Evolutionary conservation across 306 rosid species (phyloP), one percentile per base, ranked within the genome.

Genomic region (Gleditsia sinensis): DNA sequence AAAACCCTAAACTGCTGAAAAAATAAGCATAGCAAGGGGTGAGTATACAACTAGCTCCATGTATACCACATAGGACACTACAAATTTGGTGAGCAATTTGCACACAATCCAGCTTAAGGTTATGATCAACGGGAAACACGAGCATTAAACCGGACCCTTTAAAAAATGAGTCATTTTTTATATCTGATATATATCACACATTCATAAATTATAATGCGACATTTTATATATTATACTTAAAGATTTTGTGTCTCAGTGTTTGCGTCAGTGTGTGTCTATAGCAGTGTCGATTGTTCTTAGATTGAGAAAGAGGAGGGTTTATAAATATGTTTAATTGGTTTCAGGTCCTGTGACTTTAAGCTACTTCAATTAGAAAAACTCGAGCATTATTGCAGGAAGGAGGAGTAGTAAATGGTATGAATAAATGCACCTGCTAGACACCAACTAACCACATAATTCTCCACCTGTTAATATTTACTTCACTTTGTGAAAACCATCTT

Each of bases 381-480:
- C 2, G 58, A 6, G 5, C 62, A 57, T 69, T 78, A 78, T 51
- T 69, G 70, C 14, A 59, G 37, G 16, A 24, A 23, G 55, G 43
- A 19, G 72, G 69, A 71, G 76, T 27, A 85, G 84, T 76, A 78
- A 88, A 80, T 78, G 75, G 9, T 27, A 69, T 10, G 84, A 89
- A 80, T 95, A 92, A 95, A 90, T 95, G 93, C 88, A 75, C 42
- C 89, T 72, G 89, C 88, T 75, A 56, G 16, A 71, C 34, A 80
- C 85, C 97, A 95, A 87, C 99, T 71, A 95, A 86, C 91, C 79
- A 28, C 83, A 84, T 13, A 77, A 86, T 84, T 82, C 69, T 78
- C 83, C 93, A 88, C 87, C 97, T 82, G 96, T 74, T 57, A 43
- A 66, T 82, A 92, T 95, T 90, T 66, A 92, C 92, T 94, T 77